Base-by-base conservation (phyloP, 2,329 filamentous ascomycete species). In the Botrytis pseudocinerea region DNA sequence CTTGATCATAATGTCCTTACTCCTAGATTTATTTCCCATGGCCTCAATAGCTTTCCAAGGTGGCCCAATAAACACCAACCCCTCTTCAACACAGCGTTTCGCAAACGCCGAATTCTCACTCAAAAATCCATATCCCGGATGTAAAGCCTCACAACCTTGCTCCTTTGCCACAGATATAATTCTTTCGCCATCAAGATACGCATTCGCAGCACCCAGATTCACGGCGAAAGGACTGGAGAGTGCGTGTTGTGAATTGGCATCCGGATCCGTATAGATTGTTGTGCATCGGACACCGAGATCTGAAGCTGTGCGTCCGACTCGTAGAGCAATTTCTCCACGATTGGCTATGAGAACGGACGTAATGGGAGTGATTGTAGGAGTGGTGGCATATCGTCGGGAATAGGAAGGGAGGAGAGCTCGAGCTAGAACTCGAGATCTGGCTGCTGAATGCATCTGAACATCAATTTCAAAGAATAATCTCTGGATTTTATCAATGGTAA, bases 81-180 rank as follows among this genome's bases (percentile, higher is more conserved):
- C 96, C 62, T 95, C 95, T 78, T 96, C 91, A 78, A 93, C 92
- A 82, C 95, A 98, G 81, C 93, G 91, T 78, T 90, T 90, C 4
- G 96, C 96, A 81, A 99, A 99, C 9, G 87, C 89, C 12, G 95
- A 91, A 82, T 99, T 99, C 84, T 99, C 96, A 75, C 93, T 97
- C 76, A 98, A 84, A 80, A 97, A 99, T 61, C 96, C 96, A 84
- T 99, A 99, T 38, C 96, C 96, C 0, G 96, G 96, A 82, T 99
- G 96, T 77, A 99, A 91, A 7, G 94, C 95, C 81, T 95, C 90
- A 79, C 97, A 98, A 61, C 92, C 92, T 79, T 95, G 89, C 78
- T 92, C 87, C 84, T 95, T 94, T 22, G 95, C 96, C 73, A 97
- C 90, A 42, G 90, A 87, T 76, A 99, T 95, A 80, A 99, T 98